Base-by-base conservation (phyloP, 2,329 filamentous ascomycete genomes). In the Escovopsis sp. region DNA sequence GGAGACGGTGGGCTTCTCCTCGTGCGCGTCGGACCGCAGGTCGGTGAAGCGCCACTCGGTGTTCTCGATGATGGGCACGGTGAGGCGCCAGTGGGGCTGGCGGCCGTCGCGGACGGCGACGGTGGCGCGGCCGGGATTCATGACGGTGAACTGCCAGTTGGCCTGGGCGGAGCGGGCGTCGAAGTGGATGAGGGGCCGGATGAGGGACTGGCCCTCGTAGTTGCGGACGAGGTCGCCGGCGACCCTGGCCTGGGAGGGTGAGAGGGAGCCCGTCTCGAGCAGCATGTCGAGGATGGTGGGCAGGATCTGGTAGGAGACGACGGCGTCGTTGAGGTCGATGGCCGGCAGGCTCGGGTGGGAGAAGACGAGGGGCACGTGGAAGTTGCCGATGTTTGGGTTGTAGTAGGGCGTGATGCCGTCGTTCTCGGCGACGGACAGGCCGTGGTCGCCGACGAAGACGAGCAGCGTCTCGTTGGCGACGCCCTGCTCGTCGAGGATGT, bases 271-370 rank as follows among this genome's bases (percentile, higher is more conserved):
- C 5, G 52, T 58, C 41, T 57, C 55, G 45, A 58, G 46, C 28
- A 60, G 54, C 1, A 60, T 46, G 32, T 60, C 58, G 36, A 60
- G 53, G 30, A 60, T 54, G 8, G 58, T 59, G 1, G 58, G 58
- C 6, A 60, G 49, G 23, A 60, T 55, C 19, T 58, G 57, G 36
- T 56, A 47, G 23, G 58, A 58, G 12, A 54, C 53, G 8, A 57
- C 54, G n/a, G 57, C 52, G 33, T 55, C 54, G 18, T 55, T 45
- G 43, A 59, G 52, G 38, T 60, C 55, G 6, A 60, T 43, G n/a
- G 51, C 46, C 2, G 58, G 58, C 28, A 60, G 49, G 28, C 53
- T 47, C 2, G 58, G 58, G 38, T 60, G 58, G 11, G 55, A 53
- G 37, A 60, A 51, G 15, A 55, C 51, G 18, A 60, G 49, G 9